These are phyloP conservation scores for Cyberlindnera galapagoensis DNA, from an alignment of 805 yeast species.

Conservation along the genomic window DNA sequence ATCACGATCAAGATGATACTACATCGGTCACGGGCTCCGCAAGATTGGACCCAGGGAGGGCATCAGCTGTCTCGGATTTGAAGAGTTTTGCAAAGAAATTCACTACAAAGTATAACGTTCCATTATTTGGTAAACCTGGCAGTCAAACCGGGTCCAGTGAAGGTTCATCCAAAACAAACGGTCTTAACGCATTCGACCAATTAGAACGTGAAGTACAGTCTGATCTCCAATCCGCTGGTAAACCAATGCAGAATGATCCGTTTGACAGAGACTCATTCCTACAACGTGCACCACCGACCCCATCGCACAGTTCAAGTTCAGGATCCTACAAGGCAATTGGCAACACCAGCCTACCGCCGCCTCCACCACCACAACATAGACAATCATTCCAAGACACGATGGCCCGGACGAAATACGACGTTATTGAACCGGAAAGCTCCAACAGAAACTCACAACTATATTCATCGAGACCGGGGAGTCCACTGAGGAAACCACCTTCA, in stretches of 20 bases:
- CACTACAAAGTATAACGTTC: constrained; percentile 8
- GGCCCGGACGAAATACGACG: too few relatives aligned
- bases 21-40: too few relatives aligned
- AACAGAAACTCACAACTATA: not conserved
- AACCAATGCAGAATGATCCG: constrained; percentile 16
- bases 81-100: constrained; percentile 15
- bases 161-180: not conserved
- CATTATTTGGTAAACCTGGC: constrained; percentile 10
- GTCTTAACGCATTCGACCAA: constrained; percentile 27
- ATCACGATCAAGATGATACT: too few relatives aligned
- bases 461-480: constrained; percentile 11
- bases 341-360: constrained; percentile 9
- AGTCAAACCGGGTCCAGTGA: too few relatives aligned
- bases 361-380: constrained; percentile 13
- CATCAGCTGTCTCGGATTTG: constrained; percentile 5
- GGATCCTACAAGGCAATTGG: constrained; percentile 7
- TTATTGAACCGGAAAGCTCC: constrained; percentile 19
- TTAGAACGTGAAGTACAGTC: constrained; percentile 29
- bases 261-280: constrained; percentile 1
- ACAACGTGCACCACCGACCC: constrained; percentile 21
- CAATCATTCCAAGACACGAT: constrained; percentile 3
- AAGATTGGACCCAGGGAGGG: too few relatives aligned
- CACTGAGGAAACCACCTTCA: constrained; percentile 18
- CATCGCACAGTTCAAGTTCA: constrained; percentile 20
- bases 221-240: constrained; percentile 25